Conservation (phyloP, 306 rosid species). For the Arachis hypogaea region DNA sequence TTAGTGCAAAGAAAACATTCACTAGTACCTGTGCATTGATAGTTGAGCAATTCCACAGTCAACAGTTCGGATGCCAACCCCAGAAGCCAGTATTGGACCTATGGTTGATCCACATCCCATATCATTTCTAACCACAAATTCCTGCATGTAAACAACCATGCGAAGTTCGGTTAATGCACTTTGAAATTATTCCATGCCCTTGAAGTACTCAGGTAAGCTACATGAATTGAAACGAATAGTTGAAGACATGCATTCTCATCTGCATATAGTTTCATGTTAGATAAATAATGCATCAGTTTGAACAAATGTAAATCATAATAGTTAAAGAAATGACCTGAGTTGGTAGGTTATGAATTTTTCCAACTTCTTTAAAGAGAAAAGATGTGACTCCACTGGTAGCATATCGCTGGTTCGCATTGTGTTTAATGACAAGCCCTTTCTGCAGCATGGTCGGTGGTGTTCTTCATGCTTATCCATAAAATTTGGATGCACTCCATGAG, state of each 20-base stretch:
- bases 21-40: slow-evolving; percentile 93
- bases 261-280: slow-evolving; percentile 13
- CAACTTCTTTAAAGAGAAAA: slow-evolving; percentile 89
- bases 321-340: slow-evolving; percentile 63
- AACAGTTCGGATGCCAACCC: slow-evolving; percentile 91
- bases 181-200: too few relatives aligned
- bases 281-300: slow-evolving; percentile 1
- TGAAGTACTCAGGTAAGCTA: neutral
- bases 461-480: slow-evolving; percentile 91
- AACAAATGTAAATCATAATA: neutral
- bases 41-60: slow-evolving; percentile 99
- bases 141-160: slow-evolving; percentile 46
- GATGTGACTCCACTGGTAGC: slow-evolving; percentile 92
- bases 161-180: too few relatives aligned
- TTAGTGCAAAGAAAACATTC: slow-evolving; percentile 12
- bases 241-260: neutral
- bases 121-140: slow-evolving; percentile 94
- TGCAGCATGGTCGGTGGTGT: slow-evolving; percentile 87
- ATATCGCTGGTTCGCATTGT: slow-evolving; percentile 96
- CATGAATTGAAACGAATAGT: slow-evolving; percentile 7
- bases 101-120: slow-evolving; percentile 99
- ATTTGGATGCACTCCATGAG: slow-evolving; percentile 98
- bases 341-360: slow-evolving; percentile 80
- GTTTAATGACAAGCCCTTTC: slow-evolving; percentile 91
- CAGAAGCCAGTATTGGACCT: slow-evolving; percentile 96